Conservation (phyloP, 2,329 filamentous ascomycete genomes). For the Xylaria sp. region DNA sequence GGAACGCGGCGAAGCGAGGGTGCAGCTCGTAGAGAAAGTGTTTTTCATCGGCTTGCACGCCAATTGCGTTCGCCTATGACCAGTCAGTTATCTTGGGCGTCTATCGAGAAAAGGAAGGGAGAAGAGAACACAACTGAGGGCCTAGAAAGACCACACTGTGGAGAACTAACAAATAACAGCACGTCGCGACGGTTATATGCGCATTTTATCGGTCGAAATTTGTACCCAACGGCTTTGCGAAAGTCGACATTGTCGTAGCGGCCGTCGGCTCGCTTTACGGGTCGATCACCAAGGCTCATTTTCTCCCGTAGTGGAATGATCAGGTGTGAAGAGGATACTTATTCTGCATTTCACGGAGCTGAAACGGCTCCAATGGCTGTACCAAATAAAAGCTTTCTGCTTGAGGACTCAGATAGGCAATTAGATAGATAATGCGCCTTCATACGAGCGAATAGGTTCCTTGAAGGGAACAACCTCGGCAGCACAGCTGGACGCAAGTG, state of each 20-base stretch:
- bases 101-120: no score
- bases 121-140: neutral
- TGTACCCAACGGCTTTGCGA: constrained; percentile 34
- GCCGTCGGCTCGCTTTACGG: constrained; percentile 35
- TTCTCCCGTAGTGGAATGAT: constrained; percentile 6
- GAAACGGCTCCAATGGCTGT: neutral
- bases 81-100: no score
- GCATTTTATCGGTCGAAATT: constrained; percentile 36
- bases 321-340: neutral
- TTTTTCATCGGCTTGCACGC: constrained; percentile 53
- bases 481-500: neutral
- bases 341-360: neutral
- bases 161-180: constrained; percentile 52
- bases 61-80: constrained; percentile 54
- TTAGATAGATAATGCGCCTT: neutral
- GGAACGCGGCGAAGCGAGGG: constrained; percentile 57
- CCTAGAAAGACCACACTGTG: neutral
- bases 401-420: neutral
- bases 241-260: constrained; percentile 39
- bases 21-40: constrained; percentile 60
- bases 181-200: constrained; percentile 56
- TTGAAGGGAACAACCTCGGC: neutral
- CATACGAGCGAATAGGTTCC: neutral
- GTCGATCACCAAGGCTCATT: constrained; percentile 28
- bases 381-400: neutral